A percentile compares a stretch with the other conserved stretches of the same genome.
Conservation (phyloP, 345 rosid genomes). For the Gossypium turneri region DNA sequence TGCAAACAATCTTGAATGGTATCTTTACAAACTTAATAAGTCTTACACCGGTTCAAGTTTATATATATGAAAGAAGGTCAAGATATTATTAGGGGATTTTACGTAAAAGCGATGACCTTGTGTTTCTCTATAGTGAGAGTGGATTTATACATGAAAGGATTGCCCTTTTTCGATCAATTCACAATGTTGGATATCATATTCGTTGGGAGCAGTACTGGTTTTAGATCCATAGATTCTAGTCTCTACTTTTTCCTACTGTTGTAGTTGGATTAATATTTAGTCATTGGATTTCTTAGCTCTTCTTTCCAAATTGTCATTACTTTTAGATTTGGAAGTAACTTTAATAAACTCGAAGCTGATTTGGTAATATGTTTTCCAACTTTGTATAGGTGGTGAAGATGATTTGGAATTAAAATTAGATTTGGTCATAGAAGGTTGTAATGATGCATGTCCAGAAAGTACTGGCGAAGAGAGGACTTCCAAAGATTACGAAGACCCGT, state of each 20-base stretch:
- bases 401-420: constrained; percentile 39
- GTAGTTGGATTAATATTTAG: background rate
- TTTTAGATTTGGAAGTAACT: background rate
- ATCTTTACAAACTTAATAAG: background rate
- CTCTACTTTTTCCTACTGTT: background rate
- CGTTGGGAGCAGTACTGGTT: background rate
- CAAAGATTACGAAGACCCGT: constrained; percentile 21
- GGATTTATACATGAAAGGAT: background rate
- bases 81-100: background rate
- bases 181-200: background rate
- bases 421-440: constrained; percentile 43
- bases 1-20: constrained; percentile 49
- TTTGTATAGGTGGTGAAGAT: constrained; percentile 38
- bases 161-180: background rate
- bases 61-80: background rate
- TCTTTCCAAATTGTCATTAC: background rate
- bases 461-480: constrained; percentile 8
- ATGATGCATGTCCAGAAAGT: constrained; percentile 26
- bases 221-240: background rate
- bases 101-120: background rate
- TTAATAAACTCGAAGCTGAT: background rate
- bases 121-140: background rate
- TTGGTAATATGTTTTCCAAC: background rate
- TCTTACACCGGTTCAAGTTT: background rate
- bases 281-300: background rate